Evolutionary conservation across 208 protist species (phyloP).

Genomic region (Blastocrithidia nonstop): DNA sequence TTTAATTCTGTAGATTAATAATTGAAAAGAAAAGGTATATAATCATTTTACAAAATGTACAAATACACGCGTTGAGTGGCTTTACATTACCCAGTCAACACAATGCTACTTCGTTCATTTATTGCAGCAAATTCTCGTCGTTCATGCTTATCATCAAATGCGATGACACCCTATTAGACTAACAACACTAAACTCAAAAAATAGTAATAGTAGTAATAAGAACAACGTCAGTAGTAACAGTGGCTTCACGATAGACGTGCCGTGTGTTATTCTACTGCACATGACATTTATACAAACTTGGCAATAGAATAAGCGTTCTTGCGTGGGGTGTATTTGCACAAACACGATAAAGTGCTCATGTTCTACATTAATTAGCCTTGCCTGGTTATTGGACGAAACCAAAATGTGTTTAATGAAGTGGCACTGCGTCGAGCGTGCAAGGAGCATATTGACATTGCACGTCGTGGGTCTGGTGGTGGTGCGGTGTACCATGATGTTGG

Average conservation of each 20-base stretch:
- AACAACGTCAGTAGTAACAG: neutral
- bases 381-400: slow-evolving; percentile 73
- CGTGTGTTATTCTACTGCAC: slow-evolving; percentile 15
- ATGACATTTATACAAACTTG: slow-evolving; percentile 57
- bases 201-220: slow-evolving; percentile 1
- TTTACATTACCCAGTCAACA: neutral
- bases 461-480: slow-evolving; percentile 65
- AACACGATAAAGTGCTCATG: slow-evolving; percentile 22
- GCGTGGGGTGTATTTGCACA: slow-evolving; percentile 24
- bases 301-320: slow-evolving; percentile 56
- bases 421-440: slow-evolving; percentile 13
- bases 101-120: neutral
- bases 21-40: too few species aligned
- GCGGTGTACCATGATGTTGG: slow-evolving; percentile 73
- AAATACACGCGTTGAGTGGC: too few species aligned
- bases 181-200: neutral
- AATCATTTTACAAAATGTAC: too few species aligned
- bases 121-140: neutral
- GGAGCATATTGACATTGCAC: slow-evolving; percentile 41
- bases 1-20: too few species aligned
- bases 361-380: slow-evolving; percentile 70
- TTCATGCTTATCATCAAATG: too few species aligned
- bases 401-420: slow-evolving; percentile 62
- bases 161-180: too few species aligned
- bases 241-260: neutral